Conservation (phyloP, 768 basidiomycete species). For the Dentipellis fragilis region DNA sequence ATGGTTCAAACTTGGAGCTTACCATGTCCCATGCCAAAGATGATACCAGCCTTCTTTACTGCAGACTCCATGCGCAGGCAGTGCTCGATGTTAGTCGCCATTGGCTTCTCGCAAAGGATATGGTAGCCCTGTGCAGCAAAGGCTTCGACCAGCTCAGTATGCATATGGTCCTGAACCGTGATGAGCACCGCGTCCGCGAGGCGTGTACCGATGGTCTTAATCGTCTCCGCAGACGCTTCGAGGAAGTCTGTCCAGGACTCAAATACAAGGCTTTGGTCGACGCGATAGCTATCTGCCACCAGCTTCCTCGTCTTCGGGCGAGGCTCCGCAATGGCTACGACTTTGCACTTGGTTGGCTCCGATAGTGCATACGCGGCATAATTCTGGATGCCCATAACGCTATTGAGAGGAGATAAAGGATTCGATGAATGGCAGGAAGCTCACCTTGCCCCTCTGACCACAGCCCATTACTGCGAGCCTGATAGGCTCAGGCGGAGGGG, state of each 20-base stretch:
- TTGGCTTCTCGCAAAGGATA: constrained; percentile 88
- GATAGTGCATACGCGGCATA: constrained; percentile 57
- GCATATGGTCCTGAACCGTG: constrained; percentile 74
- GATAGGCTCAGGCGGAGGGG: constrained; percentile 28
- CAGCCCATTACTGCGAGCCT: constrained; percentile 76
- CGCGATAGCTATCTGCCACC: constrained; percentile 45
- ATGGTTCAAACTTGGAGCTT: constrained; percentile 10
- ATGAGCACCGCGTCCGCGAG: constrained; percentile 79
- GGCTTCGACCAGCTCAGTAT: constrained; percentile 60
- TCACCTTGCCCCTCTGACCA: constrained; percentile 72
- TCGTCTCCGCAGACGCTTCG: constrained; percentile 55
- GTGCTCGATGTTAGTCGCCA: constrained; percentile 68
- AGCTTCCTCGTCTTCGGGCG: constrained; percentile 50
- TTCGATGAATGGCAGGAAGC: neutral
- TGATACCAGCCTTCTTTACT: constrained; percentile 54
- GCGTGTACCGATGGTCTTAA: constrained; percentile 52
- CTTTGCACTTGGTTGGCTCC: constrained; percentile 54
- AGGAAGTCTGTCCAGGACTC: constrained; percentile 61
- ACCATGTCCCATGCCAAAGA: constrained; percentile 90
- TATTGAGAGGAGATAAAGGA: neutral
- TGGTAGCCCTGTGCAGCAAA: constrained; percentile 80
- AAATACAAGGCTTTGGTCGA: constrained; percentile 67
- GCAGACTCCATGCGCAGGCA: constrained; percentile 69
- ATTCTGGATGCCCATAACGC: constrained; percentile 24
- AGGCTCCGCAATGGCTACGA: constrained; percentile 83